Conservation (phyloP, 2,329 filamentous ascomycete species). For the Xylariaceae sp. region DNA sequence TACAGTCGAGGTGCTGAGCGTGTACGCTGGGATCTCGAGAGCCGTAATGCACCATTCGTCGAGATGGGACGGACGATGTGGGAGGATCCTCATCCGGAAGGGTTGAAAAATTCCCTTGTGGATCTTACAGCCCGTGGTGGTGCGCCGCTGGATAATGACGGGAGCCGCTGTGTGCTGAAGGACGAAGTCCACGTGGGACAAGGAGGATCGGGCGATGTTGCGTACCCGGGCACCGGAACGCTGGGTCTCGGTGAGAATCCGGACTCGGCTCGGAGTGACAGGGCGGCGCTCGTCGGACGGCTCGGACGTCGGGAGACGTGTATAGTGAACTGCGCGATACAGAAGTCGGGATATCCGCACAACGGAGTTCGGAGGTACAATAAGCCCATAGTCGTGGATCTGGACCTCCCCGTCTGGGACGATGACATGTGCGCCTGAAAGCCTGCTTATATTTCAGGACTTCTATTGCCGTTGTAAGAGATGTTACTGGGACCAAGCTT, state of each 20-base stretch:
- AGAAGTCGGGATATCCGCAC: conserved; percentile 63
- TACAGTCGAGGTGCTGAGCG: conserved; percentile 59
- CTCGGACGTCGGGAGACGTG: conserved; percentile 61
- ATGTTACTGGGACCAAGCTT: neutral
- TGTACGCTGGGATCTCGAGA: conserved; percentile 53
- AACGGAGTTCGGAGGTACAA: conserved; percentile 58
- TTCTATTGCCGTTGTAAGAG: neutral
- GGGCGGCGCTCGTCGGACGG: conserved; percentile 37
- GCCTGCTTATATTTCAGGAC: neutral
- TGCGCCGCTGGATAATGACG: conserved; percentile 43
- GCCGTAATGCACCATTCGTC: conserved; percentile 38
- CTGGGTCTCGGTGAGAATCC: conserved; percentile 39
- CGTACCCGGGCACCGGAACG: conserved; percentile 26
- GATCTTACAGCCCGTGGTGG: conserved; percentile 50
- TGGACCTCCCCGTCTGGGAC: conserved; percentile 61
- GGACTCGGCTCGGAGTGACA: conserved; percentile 38
- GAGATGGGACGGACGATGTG: conserved; percentile 45
- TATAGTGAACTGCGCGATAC: conserved; percentile 73
- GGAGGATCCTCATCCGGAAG: conserved; percentile 52
- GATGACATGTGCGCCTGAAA: conserved; percentile 6
- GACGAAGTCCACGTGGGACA: neutral
- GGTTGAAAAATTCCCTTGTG: conserved; percentile 57
- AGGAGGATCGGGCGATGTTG: neutral
- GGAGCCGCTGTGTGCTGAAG: conserved; percentile 17
- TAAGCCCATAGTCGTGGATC: conserved; percentile 78